A percentile compares a stretch with the other conserved stretches of the same genome.
These are phyloP conservation scores for Macaranga tanarius DNA, from an alignment of 441 rosid genomes.

Conservation along the genomic window DNA sequence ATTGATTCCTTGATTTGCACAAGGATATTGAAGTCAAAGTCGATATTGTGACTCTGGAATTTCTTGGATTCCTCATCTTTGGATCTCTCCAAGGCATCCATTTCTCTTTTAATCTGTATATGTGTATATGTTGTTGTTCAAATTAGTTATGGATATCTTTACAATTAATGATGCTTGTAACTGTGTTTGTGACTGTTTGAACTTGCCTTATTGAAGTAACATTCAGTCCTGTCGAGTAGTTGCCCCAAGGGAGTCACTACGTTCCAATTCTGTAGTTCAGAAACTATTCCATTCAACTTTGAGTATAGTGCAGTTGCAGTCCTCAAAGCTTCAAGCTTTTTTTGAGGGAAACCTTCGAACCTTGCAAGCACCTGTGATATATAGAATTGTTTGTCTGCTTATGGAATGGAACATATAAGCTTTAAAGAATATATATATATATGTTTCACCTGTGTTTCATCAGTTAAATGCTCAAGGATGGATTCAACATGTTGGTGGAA, in stretches of 20 bases:
- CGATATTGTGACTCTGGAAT: conserved; percentile 63
- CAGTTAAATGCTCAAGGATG: conserved; percentile 72
- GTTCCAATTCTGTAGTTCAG: conserved; percentile 67
- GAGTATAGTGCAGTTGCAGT: conserved; percentile 59
- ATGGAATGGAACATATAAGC: not conserved
- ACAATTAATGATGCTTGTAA: not conserved
- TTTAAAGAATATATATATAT: not conserved
- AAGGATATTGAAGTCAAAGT: conserved; percentile 72
- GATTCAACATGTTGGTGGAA: conserved; percentile 69
- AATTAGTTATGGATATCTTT: not conserved
- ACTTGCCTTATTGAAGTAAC: conserved; percentile 69
- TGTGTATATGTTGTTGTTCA: not conserved
- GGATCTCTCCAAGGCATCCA: conserved; percentile 69
- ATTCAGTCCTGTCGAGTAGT: conserved; percentile 73
- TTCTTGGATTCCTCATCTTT: conserved; percentile 91
- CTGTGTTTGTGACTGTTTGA: not conserved
- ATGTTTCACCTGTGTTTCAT: conserved; percentile 54
- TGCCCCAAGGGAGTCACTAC: conserved; percentile 52
- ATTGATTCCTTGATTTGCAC: conserved; percentile 78
- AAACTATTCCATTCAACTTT: conserved; percentile 52
- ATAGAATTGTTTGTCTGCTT: not conserved
- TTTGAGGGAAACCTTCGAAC: conserved; percentile 80
- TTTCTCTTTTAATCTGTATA: conserved; percentile 66
- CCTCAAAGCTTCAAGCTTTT: conserved; percentile 77
- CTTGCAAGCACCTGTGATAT: conserved; percentile 62